Evolutionary conservation across 345 rosid genomes (phyloP), one percentile per base, ranked within the genome.

Genomic region (Combretum micranthum): DNA sequence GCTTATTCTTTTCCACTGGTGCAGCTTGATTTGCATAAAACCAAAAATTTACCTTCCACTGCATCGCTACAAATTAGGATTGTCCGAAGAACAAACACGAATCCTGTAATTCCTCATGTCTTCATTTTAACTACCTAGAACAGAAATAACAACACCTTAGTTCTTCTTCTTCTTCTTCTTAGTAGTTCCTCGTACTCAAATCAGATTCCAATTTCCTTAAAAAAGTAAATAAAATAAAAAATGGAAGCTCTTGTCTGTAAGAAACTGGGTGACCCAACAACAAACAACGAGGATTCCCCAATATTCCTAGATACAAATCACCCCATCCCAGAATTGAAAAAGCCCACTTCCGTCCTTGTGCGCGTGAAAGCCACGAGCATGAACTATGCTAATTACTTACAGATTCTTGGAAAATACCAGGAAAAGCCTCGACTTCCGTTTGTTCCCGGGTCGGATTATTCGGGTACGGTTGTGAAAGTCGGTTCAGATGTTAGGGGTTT

Each of bases 301-400:
- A 75, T 87, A 12, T 75, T 58, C 6, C 57, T 89, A 17, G 69
- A 52, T 47, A 73, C 65, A 56, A 75, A 18, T 19, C 65, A 76
- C 13, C 82, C 90, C 23, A 70, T 93, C 61, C 99, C 97, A 37
- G 55, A 82, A 22, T 57, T 89, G 59, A 65, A 56, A 2, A 77
- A 77, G 12, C 80, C 83, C 13, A 83, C 82, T 0, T 71, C 85
- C 0, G 94, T 89, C 55, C 80, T 96, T 52, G 83, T 93, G 44
- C 79, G 78, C 23, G 91, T 93, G 39, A 83, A 64, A 55, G 99
- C 99, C 12, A 87, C 97, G 50, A 93, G 99, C 92, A 73, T 93
- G 83, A 93, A 89, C 77, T 89, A 68, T 70, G 96, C 95, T 44
- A 89, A 93, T 69, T 93, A 87, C 78, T 83, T 93, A 63, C 97